Evolutionary conservation across 345 rosid species (phyloP).

Genomic region (Melaleuca quinquenervia): DNA sequence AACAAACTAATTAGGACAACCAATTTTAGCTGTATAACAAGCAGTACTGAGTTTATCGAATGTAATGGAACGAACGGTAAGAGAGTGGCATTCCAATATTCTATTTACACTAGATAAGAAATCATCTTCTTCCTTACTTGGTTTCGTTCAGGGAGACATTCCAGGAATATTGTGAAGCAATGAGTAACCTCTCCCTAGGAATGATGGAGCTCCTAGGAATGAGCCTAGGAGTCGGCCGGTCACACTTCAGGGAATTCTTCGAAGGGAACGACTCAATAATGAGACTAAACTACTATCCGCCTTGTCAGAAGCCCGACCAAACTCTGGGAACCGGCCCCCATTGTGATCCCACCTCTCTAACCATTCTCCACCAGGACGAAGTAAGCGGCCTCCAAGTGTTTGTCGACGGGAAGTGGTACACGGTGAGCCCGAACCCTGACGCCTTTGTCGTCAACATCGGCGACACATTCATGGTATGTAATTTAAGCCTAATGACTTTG

Average conservation of each 20-base stretch:
- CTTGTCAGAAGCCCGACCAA: slow-evolving; percentile 46
- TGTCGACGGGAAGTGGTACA: slow-evolving; percentile 44
- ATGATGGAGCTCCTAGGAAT: slow-evolving; percentile 52
- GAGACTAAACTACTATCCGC: slow-evolving; percentile 58
- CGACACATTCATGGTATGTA: slow-evolving; percentile 58
- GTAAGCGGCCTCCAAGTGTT: slow-evolving; percentile 63
- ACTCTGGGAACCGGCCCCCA: slow-evolving; percentile 69
- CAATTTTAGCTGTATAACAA: not conserved
- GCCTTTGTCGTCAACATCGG: slow-evolving; percentile 70
- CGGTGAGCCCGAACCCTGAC: slow-evolving; percentile 24
- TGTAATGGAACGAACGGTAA: not conserved
- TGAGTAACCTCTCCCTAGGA: slow-evolving; percentile 28
- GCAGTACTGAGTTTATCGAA: not conserved
- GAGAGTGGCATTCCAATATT: not conserved
- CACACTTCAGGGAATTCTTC: slow-evolving; percentile 36
- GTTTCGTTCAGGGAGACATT: slow-evolving; percentile 23
- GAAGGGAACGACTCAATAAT: slow-evolving; percentile 50
- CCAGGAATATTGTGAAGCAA: slow-evolving; percentile 47
- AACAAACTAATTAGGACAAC: not conserved
- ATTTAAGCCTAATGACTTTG: not conserved
- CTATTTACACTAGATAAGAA: not conserved
- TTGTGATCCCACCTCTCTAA: slow-evolving; percentile 60
- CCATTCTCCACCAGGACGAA: slow-evolving; percentile 69
- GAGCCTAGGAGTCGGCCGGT: slow-evolving; percentile 36
- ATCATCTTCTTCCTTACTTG: not conserved